These are phyloP conservation scores for Lactarius hengduanensis DNA, from an alignment of 768 basidiomycete species.

Conservation along the genomic window DNA sequence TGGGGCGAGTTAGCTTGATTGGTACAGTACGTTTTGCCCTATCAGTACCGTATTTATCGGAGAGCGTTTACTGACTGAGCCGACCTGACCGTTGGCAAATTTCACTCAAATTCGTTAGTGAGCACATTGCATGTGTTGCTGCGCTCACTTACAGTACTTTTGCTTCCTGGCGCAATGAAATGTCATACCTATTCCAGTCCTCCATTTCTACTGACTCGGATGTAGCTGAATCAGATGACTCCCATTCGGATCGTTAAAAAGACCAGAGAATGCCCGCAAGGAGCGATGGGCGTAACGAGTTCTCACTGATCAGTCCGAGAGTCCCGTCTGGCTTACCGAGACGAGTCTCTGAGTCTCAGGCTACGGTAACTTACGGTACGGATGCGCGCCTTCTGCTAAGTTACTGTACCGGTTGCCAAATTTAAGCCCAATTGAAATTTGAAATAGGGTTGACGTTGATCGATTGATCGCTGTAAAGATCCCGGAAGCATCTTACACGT, in stretches of 20 bases:
- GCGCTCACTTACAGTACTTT: not conserved
- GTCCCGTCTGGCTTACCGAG: not conserved
- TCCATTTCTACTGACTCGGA: not conserved
- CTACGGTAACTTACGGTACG: not conserved
- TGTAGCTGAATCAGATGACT: not conserved
- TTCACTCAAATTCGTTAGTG: not conserved
- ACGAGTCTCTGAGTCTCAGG: not conserved
- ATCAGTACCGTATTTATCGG: not conserved
- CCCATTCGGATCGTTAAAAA: not conserved
- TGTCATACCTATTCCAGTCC: not conserved
- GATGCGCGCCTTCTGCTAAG: too few relatives aligned
- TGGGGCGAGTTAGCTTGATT: not conserved
- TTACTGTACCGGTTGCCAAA: not conserved
- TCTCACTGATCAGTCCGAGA: too few relatives aligned
- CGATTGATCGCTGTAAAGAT: not conserved
- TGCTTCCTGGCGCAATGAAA: not conserved
- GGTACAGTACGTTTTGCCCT: not conserved
- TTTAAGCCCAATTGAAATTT: not conserved
- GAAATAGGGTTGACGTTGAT: not conserved
- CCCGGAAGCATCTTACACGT: not conserved
- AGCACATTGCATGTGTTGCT: not conserved
- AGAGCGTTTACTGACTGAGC: not conserved
- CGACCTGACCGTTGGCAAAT: not conserved
- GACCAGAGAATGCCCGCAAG: not conserved
- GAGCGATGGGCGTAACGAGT: not conserved